Evolutionary conservation across 768 basidiomycete species (phyloP).

Genomic region (Suillus bovinus): DNA sequence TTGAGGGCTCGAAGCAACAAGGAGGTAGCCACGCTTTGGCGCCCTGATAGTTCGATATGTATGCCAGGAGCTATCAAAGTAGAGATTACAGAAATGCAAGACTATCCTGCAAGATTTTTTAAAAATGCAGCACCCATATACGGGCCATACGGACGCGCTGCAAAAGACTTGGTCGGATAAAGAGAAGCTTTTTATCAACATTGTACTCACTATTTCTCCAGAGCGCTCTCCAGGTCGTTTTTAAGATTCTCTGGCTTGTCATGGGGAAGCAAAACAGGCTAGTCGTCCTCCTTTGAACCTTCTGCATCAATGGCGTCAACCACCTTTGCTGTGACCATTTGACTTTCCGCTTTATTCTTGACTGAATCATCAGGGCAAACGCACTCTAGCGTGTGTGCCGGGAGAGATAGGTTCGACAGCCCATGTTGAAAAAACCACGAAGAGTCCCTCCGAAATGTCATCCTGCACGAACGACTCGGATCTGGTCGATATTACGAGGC

Average conservation of each 20-base stretch:
- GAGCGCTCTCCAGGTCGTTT: conserved; percentile 53
- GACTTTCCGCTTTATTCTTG: conserved; percentile 56
- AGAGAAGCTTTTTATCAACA: background rate
- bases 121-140: conserved; percentile 62
- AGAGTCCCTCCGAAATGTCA: conserved; percentile 32
- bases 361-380: conserved; percentile 59
- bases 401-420: conserved; percentile 39
- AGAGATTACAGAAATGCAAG: conserved; percentile 88
- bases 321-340: conserved; percentile 79
- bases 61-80: conserved; percentile 74
- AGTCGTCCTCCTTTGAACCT: conserved; percentile 65
- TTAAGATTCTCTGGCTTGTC: conserved; percentile 77
- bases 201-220: conserved; percentile 61
- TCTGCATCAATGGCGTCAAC: conserved; percentile 80
- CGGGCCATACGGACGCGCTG: conserved; percentile 68
- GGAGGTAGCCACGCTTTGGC: conserved; percentile 34
- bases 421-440: conserved; percentile 47
- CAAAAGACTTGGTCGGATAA: background rate
- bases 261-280: conserved; percentile 66
- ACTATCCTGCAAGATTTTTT: conserved; percentile 78
- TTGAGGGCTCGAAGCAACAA: conserved; percentile 38
- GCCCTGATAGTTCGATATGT: conserved; percentile 77
- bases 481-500: conserved; percentile 56
- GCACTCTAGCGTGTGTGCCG: conserved; percentile 67
- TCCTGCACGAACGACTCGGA: conserved; percentile 47